Conservation (phyloP, 352 stramenopile species). For the Chrysophaeum taylorii region DNA sequence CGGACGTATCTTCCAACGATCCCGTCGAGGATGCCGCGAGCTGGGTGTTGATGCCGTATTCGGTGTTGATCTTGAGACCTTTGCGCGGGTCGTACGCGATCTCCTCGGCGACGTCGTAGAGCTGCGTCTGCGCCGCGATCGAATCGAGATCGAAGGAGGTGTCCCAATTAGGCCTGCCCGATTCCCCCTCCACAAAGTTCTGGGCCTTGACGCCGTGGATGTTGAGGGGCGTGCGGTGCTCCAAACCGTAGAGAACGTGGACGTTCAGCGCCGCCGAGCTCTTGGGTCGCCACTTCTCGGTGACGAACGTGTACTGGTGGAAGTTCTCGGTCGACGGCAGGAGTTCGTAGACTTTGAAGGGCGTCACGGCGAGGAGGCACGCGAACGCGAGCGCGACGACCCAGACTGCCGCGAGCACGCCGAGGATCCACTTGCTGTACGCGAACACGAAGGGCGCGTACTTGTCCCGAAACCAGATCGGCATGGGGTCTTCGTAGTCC, state of each 20-base stretch:
- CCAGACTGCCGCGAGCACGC: slow-evolving; percentile 1
- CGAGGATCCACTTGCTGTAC: slow-evolving; percentile 9
- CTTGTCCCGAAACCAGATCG: neutral
- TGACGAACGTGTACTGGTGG: slow-evolving; percentile 1
- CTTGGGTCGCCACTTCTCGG: neutral
- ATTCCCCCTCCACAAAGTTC: neutral
- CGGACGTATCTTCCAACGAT: slow-evolving; percentile 7
- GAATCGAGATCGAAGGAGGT: neutral
- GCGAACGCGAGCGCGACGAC: slow-evolving; percentile 19
- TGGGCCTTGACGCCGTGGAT: neutral
- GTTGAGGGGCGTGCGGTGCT: neutral
- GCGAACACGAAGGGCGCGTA: slow-evolving; percentile 19
- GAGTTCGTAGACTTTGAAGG: slow-evolving; percentile 18
- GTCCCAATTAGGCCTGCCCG: neutral
- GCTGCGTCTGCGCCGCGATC: neutral
- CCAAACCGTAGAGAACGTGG: neutral
- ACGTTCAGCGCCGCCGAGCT: slow-evolving; percentile 1
- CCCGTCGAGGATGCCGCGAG: slow-evolving; percentile 1
- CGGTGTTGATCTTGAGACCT: neutral
- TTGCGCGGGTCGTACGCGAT: neutral
- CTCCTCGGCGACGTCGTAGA: neutral
- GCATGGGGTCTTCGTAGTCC: neutral
- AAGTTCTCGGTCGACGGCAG: slow-evolving; percentile 15
- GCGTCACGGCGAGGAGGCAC: slow-evolving; percentile 12
- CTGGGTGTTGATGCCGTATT: slow-evolving; percentile 21